Evolutionary conservation across 257 asterid species (phyloP).

Genomic region (Solanum paucissectum): DNA sequence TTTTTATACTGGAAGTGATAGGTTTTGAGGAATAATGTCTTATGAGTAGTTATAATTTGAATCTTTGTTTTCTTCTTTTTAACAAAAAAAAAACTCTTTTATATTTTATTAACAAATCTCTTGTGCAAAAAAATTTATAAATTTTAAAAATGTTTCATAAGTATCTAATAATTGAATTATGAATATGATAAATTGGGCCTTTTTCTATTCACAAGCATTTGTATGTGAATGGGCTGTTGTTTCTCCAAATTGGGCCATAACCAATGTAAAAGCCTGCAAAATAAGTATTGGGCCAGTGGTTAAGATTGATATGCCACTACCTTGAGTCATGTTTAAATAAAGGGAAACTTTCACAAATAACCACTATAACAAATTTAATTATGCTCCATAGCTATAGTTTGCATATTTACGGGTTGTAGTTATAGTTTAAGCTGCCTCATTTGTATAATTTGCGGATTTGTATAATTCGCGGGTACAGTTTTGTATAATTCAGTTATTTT

Average conservation of each 20-base stretch:
- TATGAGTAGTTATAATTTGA: not conserved
- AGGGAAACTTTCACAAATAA: too few species aligned
- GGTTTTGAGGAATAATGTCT: not conserved
- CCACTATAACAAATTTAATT: too few species aligned
- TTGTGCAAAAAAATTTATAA: not conserved
- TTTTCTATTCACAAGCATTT: not conserved
- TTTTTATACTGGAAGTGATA: not conserved
- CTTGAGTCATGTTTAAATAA: too few species aligned
- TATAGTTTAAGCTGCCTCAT: too few species aligned
- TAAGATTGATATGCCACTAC: too few species aligned
- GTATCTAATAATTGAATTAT: not conserved
- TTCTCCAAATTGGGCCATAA: not conserved
- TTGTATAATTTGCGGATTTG: too few species aligned
- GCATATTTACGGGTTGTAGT: too few species aligned
- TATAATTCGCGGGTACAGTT: too few species aligned
- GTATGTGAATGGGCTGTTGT: not conserved
- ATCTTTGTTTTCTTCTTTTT: not conserved
- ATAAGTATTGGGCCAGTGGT: not conserved
- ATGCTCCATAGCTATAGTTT: too few species aligned
- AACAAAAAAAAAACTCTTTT: not conserved
- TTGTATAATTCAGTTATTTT: too few species aligned
- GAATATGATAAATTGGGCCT: not conserved
- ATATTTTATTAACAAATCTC: not conserved
- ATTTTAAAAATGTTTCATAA: too few species aligned
- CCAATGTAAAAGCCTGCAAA: not conserved